These are phyloP conservation scores for Dalbergia cultrata DNA, from an alignment of 306 rosid species.

Conservation along the genomic window DNA sequence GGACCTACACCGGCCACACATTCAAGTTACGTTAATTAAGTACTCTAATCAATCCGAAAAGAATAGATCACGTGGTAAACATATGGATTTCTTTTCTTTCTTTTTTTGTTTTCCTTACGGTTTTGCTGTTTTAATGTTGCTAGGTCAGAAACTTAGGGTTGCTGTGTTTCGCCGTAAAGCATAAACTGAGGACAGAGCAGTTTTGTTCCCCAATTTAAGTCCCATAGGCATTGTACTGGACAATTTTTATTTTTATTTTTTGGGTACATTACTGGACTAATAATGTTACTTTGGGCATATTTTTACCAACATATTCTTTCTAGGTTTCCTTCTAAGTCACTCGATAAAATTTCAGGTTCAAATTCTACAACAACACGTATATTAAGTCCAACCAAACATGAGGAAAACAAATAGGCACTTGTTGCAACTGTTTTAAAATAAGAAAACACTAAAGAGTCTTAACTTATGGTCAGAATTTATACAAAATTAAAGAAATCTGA, in stretches of 20 bases:
- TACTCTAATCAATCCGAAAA: slow-evolving; percentile 5
- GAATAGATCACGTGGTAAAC: background rate
- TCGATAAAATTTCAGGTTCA: background rate
- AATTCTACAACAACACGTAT: no score
- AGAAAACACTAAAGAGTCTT: no score
- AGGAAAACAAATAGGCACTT: background rate
- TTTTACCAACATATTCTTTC: background rate
- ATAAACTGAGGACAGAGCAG: background rate
- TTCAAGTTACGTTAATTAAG: background rate
- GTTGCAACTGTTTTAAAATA: background rate
- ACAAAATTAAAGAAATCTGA: no score
- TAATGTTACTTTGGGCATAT: background rate
- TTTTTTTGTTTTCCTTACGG: background rate
- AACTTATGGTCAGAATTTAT: no score
- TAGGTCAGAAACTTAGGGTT: background rate
- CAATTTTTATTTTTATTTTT: no score
- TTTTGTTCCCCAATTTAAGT: slow-evolving; percentile 8
- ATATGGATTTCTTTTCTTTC: background rate
- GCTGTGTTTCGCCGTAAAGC: slow-evolving; percentile 21
- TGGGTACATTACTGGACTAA: no score
- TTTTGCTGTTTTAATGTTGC: background rate
- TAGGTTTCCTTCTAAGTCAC: background rate
- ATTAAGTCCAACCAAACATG: background rate
- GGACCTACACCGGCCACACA: slow-evolving; percentile 17
- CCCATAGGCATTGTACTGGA: background rate